These are phyloP conservation scores for Bidens hawaiensis DNA, from an alignment of 140 eudicot species.

Conservation along the genomic window DNA sequence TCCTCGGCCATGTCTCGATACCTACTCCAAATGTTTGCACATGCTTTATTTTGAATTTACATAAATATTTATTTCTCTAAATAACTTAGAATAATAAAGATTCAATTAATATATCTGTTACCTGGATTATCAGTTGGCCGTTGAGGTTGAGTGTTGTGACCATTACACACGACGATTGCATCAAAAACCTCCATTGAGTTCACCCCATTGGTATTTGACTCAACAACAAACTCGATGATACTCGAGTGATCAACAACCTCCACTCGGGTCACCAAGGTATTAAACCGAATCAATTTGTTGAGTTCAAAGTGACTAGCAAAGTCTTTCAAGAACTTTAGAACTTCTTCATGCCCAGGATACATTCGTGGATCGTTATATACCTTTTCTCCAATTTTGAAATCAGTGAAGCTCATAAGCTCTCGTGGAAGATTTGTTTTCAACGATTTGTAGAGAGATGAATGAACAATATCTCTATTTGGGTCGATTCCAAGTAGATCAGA, in stretches of 20 bases:
- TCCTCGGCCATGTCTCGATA: conserved; percentile 18
- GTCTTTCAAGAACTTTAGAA: conserved; percentile 37
- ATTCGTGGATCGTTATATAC: conserved; percentile 15
- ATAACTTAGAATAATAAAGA: neutral
- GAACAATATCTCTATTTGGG: conserved; percentile 44
- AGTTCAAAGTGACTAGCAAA: conserved; percentile 40
- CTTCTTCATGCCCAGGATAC: conserved; percentile 44
- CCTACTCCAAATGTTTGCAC: conserved; percentile 23
- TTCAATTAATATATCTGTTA: neutral
- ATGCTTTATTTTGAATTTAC: no score
- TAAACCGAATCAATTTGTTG: conserved; percentile 41
- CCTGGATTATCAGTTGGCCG: conserved; percentile 33
- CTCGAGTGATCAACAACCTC: conserved; percentile 31
- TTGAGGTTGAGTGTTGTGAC: conserved; percentile 28
- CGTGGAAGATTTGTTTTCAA: conserved; percentile 48
- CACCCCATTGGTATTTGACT: conserved; percentile 20
- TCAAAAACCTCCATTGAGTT: conserved; percentile 26
- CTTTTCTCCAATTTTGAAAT: conserved; percentile 32
- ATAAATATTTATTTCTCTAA: no score
- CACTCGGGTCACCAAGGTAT: conserved; percentile 43
- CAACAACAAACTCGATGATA: conserved; percentile 31
- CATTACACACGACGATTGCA: conserved; percentile 43
- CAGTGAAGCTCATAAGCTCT: conserved; percentile 49
- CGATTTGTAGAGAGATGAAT: conserved; percentile 41
- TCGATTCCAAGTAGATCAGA: conserved; percentile 46